phyloP scores from a whole-genome alignment of 106 monocot species.

The Dendrobium catenatum region DNA sequence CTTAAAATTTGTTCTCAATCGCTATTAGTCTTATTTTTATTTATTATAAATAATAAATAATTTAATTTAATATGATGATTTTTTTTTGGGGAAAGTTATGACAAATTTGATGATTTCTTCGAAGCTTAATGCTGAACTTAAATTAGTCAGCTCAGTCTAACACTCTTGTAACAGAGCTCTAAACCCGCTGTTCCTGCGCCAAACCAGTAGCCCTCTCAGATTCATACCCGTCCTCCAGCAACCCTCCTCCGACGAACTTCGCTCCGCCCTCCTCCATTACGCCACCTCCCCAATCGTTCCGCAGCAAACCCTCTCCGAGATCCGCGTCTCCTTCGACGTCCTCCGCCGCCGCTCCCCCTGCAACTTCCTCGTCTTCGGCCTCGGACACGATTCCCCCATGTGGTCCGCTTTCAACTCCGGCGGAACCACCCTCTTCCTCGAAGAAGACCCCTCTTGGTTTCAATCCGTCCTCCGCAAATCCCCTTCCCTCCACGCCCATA shows the following conservation, averaged over 20 bases:
- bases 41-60: too few species aligned
- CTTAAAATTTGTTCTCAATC: too few species aligned
- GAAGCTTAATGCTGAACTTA: neutral
- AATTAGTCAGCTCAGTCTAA: neutral
- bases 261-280: conserved; percentile 48
- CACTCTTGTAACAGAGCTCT: neutral
- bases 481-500: conserved; percentile 29
- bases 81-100: neutral
- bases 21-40: too few species aligned
- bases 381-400: conserved; percentile 69
- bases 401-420: conserved; percentile 73
- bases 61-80: too few species aligned
- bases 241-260: conserved; percentile 15
- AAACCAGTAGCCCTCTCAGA: neutral
- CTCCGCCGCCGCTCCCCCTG: conserved; percentile 43
- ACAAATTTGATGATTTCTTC: neutral
- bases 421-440: conserved; percentile 78
- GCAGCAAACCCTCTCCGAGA: conserved; percentile 63
- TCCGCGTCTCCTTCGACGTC: conserved; percentile 47
- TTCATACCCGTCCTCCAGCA: neutral
- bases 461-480: conserved; percentile 19
- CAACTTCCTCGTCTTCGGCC: conserved; percentile 92
- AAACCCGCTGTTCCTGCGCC: neutral
- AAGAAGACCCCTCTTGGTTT: conserved; percentile 70
- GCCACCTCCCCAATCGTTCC: conserved; percentile 41